phyloP scores from a whole-genome alignment of 1,284 basidiomycete species.

The Puccinia horiana region DNA sequence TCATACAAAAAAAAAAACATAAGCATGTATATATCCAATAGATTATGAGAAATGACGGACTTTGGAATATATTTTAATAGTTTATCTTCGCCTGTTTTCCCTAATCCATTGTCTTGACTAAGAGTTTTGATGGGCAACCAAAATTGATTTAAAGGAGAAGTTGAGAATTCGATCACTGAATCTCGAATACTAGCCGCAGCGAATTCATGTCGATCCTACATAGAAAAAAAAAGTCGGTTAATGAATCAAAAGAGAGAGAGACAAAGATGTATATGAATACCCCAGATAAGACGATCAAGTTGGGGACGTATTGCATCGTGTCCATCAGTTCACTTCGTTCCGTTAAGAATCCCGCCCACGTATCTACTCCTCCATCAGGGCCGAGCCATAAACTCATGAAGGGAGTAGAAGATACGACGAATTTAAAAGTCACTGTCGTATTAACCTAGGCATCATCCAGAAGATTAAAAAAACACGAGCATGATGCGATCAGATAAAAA shows the following conservation, averaged over 20 bases:
- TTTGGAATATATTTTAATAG: constrained; percentile 65
- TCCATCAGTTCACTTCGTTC: constrained; percentile 68
- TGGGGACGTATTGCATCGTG: constrained; percentile 70
- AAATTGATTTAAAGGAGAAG: constrained; percentile 69
- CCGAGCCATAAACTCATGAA: constrained; percentile 74
- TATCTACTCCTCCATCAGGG: constrained; percentile 64
- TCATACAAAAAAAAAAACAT: constrained; percentile 59
- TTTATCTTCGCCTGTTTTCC: constrained; percentile 65
- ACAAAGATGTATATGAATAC: constrained; percentile 54
- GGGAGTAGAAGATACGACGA: constrained; percentile 74
- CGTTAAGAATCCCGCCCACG: constrained; percentile 70
- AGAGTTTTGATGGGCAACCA: constrained; percentile 63
- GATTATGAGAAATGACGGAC: neutral
- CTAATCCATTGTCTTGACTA: constrained; percentile 58
- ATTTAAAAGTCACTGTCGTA: constrained; percentile 75
- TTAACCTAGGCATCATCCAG: constrained; percentile 64
- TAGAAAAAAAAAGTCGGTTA: neutral
- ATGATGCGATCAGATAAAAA: neutral
- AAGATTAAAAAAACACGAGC: constrained; percentile 8
- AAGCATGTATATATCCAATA: constrained; percentile 58
- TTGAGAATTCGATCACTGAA: constrained; percentile 65
- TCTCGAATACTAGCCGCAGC: constrained; percentile 65
- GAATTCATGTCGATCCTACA: constrained; percentile 74
- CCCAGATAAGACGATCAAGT: constrained; percentile 59
- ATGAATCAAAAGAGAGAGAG: neutral